Evolutionary conservation across 108 stramenopile species (phyloP).

Genomic region (Ochromonas danica): DNA sequence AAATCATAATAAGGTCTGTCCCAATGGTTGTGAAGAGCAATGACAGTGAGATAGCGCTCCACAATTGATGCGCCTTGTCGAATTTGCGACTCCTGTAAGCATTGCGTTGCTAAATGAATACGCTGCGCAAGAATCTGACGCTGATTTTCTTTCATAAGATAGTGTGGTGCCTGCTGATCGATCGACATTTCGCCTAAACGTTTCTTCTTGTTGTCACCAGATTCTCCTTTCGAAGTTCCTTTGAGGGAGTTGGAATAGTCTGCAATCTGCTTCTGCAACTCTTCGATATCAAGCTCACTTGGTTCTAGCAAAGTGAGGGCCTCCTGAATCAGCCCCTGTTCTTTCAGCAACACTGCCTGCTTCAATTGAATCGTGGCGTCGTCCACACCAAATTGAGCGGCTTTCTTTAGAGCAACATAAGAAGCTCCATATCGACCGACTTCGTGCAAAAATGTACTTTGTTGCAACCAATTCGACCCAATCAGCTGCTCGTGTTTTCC

Average conservation of each 20-base stretch:
- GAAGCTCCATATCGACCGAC: background rate
- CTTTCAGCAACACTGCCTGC: background rate
- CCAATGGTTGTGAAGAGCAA: slow-evolving; percentile 1
- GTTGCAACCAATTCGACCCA: background rate
- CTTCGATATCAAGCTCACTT: too few species aligned
- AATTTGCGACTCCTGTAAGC: background rate
- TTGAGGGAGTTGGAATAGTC: too few species aligned
- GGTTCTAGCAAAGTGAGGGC: too few species aligned
- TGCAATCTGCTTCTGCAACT: too few species aligned
- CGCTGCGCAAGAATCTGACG: background rate
- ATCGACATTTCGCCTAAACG: too few species aligned
- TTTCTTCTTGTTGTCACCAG: too few species aligned
- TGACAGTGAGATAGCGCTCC: slow-evolving; percentile 9
- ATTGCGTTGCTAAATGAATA: slow-evolving; percentile 1
- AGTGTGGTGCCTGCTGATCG: too few species aligned
- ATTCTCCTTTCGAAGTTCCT: too few species aligned
- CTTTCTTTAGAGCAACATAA: background rate
- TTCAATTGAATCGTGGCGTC: slow-evolving; percentile 3
- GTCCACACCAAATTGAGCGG: background rate
- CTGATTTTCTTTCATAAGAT: background rate
- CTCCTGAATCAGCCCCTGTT: background rate
- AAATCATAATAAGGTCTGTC: background rate
- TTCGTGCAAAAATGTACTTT: background rate
- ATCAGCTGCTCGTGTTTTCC: too few species aligned
- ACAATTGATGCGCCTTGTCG: background rate